These are phyloP conservation scores for Angophora floribunda DNA, from an alignment of 345 rosid genomes.

Conservation along the genomic window DNA sequence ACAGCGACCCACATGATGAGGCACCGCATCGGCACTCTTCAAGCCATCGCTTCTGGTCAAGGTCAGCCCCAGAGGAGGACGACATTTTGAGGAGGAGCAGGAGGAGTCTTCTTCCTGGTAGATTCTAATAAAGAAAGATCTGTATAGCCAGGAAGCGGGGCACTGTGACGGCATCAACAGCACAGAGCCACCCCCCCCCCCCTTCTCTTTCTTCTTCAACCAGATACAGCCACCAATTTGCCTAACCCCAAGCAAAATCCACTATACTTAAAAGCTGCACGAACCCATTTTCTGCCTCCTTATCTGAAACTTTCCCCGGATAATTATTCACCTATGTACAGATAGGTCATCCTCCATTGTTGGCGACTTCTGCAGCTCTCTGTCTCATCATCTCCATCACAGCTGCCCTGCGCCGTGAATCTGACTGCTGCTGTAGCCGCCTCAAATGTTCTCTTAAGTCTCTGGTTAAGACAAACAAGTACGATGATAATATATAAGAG, in stretches of 20 bases:
- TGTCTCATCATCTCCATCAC: constrained; percentile 99
- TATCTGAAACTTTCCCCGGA: background rate
- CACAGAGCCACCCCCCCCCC: background rate
- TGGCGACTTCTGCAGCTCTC: constrained; percentile 98
- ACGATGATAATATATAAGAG: background rate
- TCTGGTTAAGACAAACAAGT: constrained; percentile 32
- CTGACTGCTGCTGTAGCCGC: constrained; percentile 95
- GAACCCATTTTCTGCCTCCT: background rate
- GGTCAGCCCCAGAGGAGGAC: background rate
- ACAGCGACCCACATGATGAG: background rate
- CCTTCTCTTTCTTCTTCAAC: background rate
- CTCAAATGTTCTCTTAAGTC: constrained; percentile 91
- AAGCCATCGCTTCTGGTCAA: background rate
- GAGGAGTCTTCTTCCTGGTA: background rate
- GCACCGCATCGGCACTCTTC: background rate
- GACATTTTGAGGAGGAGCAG: background rate
- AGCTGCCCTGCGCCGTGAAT: constrained; percentile 97
- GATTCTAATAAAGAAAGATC: background rate
- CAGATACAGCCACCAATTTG: background rate
- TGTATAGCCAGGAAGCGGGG: background rate
- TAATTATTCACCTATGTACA: constrained; percentile 18
- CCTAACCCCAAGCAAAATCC: background rate
- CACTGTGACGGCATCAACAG: background rate
- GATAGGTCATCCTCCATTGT: constrained; percentile 39
- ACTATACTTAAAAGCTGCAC: background rate